A percentile compares a stretch with the other conserved stretches of the same genome.
These are phyloP conservation scores for Vigna radiata DNA, from an alignment of 306 rosid genomes.

Conservation along the genomic window DNA sequence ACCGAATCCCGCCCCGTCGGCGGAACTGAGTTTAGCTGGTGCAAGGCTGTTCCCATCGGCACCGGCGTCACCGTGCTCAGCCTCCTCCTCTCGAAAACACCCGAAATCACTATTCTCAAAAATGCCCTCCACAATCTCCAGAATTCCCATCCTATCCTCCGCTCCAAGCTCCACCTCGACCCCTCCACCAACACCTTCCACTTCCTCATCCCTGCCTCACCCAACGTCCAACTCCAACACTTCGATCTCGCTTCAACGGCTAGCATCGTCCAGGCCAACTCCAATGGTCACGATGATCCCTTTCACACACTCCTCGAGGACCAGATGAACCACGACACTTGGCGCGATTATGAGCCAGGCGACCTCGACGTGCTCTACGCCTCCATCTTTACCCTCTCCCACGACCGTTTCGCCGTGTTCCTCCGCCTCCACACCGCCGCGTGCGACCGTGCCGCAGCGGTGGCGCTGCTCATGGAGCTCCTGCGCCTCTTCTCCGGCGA, in stretches of 20 bases:
- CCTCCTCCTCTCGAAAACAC: slow-evolving; percentile 77
- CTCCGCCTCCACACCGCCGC: slow-evolving; percentile 79
- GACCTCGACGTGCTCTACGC: slow-evolving; percentile 62
- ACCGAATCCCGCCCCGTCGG: slow-evolving; percentile 62
- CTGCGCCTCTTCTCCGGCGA: slow-evolving; percentile 19
- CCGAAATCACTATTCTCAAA: slow-evolving; percentile 58
- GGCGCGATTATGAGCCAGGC: slow-evolving; percentile 48
- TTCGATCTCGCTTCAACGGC: slow-evolving; percentile 68
- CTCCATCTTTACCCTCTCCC: slow-evolving; percentile 51
- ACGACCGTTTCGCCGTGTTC: slow-evolving; percentile 54
- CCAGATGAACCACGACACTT: slow-evolving; percentile 67
- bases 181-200: slow-evolving; percentile 51
- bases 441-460: slow-evolving; percentile 77
- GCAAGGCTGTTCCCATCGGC: slow-evolving; percentile 83
- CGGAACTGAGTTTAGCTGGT: slow-evolving; percentile 95
- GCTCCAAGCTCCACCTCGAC: slow-evolving; percentile 70
- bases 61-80: slow-evolving; percentile 84
- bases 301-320: slow-evolving; percentile 74
- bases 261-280: slow-evolving; percentile 48
- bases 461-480: slow-evolving; percentile 62
- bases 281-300: slow-evolving; percentile 39
- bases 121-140: slow-evolving; percentile 70
- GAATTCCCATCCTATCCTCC: slow-evolving; percentile 83
- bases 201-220: slow-evolving; percentile 50
- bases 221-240: slow-evolving; percentile 61